phyloP scores from a whole-genome alignment of 2,329 filamentous ascomycete species.

The Aspergillus brasiliensis region DNA sequence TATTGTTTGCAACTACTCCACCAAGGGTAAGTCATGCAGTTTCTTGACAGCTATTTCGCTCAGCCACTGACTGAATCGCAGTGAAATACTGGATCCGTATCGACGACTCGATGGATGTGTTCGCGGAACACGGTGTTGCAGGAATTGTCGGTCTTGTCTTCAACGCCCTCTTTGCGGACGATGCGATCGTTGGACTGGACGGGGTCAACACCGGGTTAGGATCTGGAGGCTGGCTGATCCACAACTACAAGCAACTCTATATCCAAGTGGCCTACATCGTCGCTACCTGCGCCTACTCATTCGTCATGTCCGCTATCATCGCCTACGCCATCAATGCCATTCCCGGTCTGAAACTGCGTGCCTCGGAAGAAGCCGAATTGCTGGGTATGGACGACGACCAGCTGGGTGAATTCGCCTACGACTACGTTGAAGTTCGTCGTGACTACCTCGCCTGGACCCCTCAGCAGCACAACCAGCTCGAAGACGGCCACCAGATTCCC shows the following conservation, averaged over 20 bases:
- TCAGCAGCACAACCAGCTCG: conserved; percentile 44
- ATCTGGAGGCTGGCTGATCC: conserved; percentile 69
- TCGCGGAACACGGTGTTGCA: conserved; percentile 84
- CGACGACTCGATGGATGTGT: conserved; percentile 87
- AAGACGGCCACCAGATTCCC: conserved; percentile 57
- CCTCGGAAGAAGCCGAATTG: conserved; percentile 67
- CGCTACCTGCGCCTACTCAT: conserved; percentile 67
- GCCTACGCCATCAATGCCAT: conserved; percentile 71
- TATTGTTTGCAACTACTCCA: conserved; percentile 78
- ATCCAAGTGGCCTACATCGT: conserved; percentile 71
- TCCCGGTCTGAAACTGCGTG: conserved; percentile 70
- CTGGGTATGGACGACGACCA: conserved; percentile 62
- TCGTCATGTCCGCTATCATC: conserved; percentile 68
- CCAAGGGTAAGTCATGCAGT: conserved; percentile 68
- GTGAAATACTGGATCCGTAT: conserved; percentile 75
- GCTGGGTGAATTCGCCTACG: conserved; percentile 55
- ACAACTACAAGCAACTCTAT: conserved; percentile 70
- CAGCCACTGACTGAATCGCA: conserved; percentile 27
- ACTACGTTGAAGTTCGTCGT: conserved; percentile 54
- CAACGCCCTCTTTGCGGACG: conserved; percentile 75
- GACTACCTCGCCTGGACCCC: conserved; percentile 56
- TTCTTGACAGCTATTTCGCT: not conserved
- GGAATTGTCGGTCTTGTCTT: conserved; percentile 79
- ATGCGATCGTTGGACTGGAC: conserved; percentile 74
- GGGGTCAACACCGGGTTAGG: conserved; percentile 56